Conservation (phyloP, 768 basidiomycete species). For the Leccinum fibrillosum region DNA sequence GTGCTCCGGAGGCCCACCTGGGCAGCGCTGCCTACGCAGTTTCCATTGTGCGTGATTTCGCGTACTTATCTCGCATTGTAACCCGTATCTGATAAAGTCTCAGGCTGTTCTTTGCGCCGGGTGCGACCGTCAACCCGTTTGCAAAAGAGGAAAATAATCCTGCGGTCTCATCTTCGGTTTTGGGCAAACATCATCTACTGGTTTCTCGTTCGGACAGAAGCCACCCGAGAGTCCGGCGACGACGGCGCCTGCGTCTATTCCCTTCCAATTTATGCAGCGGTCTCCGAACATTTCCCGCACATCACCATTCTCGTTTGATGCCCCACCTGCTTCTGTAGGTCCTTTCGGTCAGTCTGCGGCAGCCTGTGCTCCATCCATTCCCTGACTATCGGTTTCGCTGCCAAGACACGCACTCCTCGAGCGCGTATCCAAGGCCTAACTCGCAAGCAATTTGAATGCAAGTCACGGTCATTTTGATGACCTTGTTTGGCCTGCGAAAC, state of each 20-base stretch:
- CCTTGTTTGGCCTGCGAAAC: conserved; percentile 76
- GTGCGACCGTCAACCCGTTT: conserved; percentile 43
- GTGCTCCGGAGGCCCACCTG: conserved; percentile 67
- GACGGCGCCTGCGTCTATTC: conserved; percentile 35
- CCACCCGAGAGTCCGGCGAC: conserved; percentile 37
- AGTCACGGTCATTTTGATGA: conserved; percentile 47
- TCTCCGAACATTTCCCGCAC: conserved; percentile 34
- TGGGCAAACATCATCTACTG: conserved; percentile 38
- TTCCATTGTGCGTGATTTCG: conserved; percentile 65
- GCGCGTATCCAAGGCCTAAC: conserved; percentile 42
- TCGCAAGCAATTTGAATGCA: conserved; percentile 28
- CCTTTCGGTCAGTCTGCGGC: conserved; percentile 42
- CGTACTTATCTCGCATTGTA: neutral
- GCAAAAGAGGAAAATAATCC: conserved; percentile 46
- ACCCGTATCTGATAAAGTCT: conserved; percentile 23
- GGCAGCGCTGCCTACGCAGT: conserved; percentile 88
- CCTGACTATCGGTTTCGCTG: conserved; percentile 68
- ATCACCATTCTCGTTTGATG: conserved; percentile 46
- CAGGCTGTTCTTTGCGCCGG: conserved; percentile 64
- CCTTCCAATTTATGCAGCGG: conserved; percentile 49
- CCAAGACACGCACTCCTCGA: conserved; percentile 64
- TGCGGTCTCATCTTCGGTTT: conserved; percentile 45
- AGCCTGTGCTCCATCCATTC: conserved; percentile 53
- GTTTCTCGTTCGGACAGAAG: conserved; percentile 48
- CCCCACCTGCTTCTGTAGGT: conserved; percentile 32